Evolutionary conservation across 805 yeast genomes (phyloP).

Genomic region (Pichia cabralensis): DNA sequence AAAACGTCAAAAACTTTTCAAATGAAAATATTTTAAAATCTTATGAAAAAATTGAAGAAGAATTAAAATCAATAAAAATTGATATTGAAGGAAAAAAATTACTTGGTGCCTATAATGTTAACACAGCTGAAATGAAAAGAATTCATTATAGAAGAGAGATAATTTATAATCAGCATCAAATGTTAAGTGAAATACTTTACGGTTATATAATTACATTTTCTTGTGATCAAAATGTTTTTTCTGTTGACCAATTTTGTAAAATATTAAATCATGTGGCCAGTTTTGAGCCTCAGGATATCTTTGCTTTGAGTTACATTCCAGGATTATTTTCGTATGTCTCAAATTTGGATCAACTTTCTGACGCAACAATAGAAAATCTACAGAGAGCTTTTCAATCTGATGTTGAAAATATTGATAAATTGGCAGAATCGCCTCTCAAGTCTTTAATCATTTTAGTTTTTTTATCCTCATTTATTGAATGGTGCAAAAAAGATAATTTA

Average conservation of each 20-base stretch:
- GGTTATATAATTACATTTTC: slow-evolving; percentile 32
- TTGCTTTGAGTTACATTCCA: slow-evolving; percentile 58
- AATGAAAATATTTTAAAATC: slow-evolving; percentile 30
- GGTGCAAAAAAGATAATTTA: slow-evolving; percentile 47
- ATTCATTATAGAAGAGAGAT: slow-evolving; percentile 52
- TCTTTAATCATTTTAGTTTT: slow-evolving; percentile 42
- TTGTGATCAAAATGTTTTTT: slow-evolving; percentile 22
- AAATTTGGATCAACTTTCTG: slow-evolving; percentile 26
- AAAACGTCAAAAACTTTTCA: slow-evolving; percentile 1
- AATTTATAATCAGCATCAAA: slow-evolving; percentile 58
- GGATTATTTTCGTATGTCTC: slow-evolving; percentile 39
- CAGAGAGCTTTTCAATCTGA: slow-evolving; percentile 30
- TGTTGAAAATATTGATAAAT: slow-evolving; percentile 28
- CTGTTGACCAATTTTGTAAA: slow-evolving; percentile 26
- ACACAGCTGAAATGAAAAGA: slow-evolving; percentile 35
- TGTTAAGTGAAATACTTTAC: slow-evolving; percentile 53
- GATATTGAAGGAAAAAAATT: slow-evolving; percentile 41
- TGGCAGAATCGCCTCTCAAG: slow-evolving; percentile 38
- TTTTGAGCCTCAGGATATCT: slow-evolving; percentile 50
- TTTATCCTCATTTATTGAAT: slow-evolving; percentile 47
- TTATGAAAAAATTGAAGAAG: slow-evolving; percentile 47
- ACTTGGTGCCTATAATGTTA: slow-evolving; percentile 36
- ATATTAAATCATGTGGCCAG: slow-evolving; percentile 37
- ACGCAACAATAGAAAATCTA: slow-evolving; percentile 28
- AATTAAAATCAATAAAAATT: slow-evolving; percentile 46